Base-by-base conservation (phyloP, 2,329 filamentous ascomycete genomes). In the Fusarium devonianum region DNA sequence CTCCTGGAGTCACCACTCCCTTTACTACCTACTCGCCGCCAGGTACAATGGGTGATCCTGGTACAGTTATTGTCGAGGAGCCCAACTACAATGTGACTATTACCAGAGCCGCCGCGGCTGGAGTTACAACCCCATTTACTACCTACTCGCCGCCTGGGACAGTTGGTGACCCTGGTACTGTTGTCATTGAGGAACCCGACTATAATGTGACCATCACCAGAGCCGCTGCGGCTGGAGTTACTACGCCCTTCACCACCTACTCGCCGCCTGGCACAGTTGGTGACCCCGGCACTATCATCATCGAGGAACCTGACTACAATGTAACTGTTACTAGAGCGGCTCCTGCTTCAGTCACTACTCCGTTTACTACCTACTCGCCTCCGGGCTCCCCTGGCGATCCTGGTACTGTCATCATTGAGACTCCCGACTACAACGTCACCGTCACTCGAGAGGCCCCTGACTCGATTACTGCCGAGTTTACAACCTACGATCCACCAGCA, bases 61-160 rank as follows among this genome's bases (percentile, higher is more conserved):
- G 54, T 5, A 53, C 50, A 9, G 49, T 53, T 3, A 28, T 56
- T 1, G 23, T 56, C 5, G 26, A 56, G 29, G 36, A 40, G 39
- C 53, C 53, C 3, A 51, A 55, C 18, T 38, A 43, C 10, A 55
- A 55, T 6, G 30, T 55, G 12, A 55, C 52, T 4, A 40, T 30
- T n/a, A 55, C 52, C 1, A 25, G 28, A 9, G 28, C 44, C n/a
- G 55, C 34, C 3, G 11, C 54, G 5, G 29, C 44, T 14, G 41
- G 38, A 4, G 37, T 56, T 6, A 56, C 44, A 7, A 28, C 37
- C 14, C 50, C 50, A 16, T 17, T 28, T 4, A 56, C 53, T 9
- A 32, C 38, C 4, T 56, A 50, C 19, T 44, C 37, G 1, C 28
- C 28, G 13, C 52, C 52, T 7, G 44, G 26, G 7, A 30, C 42